Percentiles rank a stretch among this genome's conserved stretches.
phyloP scores from a whole-genome alignment of 2,329 filamentous ascomycete species.

The Diaporthe citrichinensis region DNA sequence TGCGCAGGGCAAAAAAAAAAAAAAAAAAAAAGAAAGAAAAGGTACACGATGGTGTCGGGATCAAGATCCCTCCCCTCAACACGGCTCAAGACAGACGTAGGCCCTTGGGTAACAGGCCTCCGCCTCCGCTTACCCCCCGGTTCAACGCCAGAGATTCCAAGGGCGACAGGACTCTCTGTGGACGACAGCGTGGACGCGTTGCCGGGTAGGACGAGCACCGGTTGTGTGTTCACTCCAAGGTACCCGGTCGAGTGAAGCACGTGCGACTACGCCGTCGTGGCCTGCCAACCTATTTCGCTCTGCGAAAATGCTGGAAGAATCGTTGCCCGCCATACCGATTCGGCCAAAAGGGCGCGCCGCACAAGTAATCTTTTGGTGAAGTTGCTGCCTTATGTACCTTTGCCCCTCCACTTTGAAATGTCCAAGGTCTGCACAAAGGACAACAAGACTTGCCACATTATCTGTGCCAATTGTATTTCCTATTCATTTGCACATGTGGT shows the following conservation, averaged over 20 bases:
- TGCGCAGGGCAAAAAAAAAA: not conserved
- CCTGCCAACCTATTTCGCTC: not conserved
- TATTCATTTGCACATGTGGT: not conserved
- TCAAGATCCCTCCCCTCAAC: conserved; percentile 11
- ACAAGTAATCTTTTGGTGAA: not conserved
- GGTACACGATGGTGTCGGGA: not conserved
- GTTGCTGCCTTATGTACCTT: not conserved
- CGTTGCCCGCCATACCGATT: not conserved
- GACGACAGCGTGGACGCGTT: too few relatives aligned
- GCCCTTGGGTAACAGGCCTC: not conserved
- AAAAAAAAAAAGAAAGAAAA: not conserved
- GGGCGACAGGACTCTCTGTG: not conserved
- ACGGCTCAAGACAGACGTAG: not conserved
- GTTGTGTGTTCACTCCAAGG: conserved; percentile 7
- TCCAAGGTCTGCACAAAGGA: not conserved
- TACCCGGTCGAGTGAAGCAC: conserved; percentile 3
- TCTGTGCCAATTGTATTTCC: not conserved
- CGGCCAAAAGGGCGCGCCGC: not conserved
- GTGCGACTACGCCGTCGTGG: not conserved
- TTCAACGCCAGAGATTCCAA: not conserved
- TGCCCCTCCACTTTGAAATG: not conserved
- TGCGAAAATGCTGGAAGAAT: not conserved
- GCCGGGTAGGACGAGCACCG: not conserved
- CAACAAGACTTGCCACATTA: not conserved
- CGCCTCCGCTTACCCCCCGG: not conserved